These are phyloP conservation scores for Penicillium nordicum DNA, from an alignment of 2,329 filamentous ascomycete genomes.

Conservation along the genomic window DNA sequence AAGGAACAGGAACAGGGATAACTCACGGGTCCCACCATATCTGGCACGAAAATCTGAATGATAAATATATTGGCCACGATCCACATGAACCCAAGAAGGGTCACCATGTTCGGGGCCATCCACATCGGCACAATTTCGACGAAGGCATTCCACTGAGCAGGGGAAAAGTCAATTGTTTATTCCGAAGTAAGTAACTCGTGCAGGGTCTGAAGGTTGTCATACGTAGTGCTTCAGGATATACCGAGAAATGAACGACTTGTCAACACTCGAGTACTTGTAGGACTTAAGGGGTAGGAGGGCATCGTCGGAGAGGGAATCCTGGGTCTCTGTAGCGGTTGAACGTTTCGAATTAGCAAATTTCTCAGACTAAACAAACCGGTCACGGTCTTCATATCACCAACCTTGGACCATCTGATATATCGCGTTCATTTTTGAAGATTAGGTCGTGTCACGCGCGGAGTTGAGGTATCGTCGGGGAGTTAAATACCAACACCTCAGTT, in stretches of 20 bases:
- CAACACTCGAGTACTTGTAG: slow-evolving; percentile 97
- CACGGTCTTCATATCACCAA: slow-evolving; percentile 19
- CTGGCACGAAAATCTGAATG: slow-evolving; percentile 77
- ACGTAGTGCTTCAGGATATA: slow-evolving; percentile 96
- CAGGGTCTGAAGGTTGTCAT: slow-evolving; percentile 40
- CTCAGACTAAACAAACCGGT: background rate
- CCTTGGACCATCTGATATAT: slow-evolving; percentile 38
- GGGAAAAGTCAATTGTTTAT: background rate
- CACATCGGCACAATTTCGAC: slow-evolving; percentile 90
- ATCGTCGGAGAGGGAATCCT: slow-evolving; percentile 74
- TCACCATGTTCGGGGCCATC: slow-evolving; percentile 98
- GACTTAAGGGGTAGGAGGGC: slow-evolving; percentile 85
- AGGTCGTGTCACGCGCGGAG: slow-evolving; percentile 15
- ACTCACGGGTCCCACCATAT: slow-evolving; percentile 81
- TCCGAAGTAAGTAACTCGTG: background rate
- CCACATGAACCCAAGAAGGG: slow-evolving; percentile 89
- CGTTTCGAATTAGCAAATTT: background rate
- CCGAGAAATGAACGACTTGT: slow-evolving; percentile 89
- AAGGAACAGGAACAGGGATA: slow-evolving; percentile 9
- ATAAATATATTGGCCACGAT: slow-evolving; percentile 78
- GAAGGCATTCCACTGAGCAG: slow-evolving; percentile 84
- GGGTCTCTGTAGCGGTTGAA: slow-evolving; percentile 30
- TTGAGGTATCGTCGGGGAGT: slow-evolving; percentile 5
- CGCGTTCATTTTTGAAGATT: slow-evolving; percentile 27
- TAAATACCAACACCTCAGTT: slow-evolving; percentile 8